Evolutionary conservation across 1,139 yeast species (phyloP), one percentile per base, ranked within the genome.

Genomic region (Yamadazyma dendronema): DNA sequence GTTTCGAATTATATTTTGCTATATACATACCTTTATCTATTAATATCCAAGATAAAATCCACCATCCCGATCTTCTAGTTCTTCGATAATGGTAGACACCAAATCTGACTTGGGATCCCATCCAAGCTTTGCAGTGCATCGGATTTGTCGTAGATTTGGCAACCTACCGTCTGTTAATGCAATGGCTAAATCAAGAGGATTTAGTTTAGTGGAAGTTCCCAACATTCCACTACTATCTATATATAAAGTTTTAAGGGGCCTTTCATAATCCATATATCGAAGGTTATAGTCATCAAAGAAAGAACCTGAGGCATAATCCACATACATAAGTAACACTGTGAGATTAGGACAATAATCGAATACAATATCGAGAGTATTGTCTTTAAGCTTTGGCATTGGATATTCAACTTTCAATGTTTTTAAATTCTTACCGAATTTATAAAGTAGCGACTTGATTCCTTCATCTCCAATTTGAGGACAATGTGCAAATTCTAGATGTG

Each of bases 201-300:
- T 88, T 22, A 92, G 64, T 53, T 87, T 86, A 17, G 82, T 77
- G 5, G 88, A 75, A 35, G 92, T 87, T 1, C 97, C 97, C 45
- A 90, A 67, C 64, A 85, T 79, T 1, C 97, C 97, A 47, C 95
- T 83, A 36, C 95, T 83, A 43, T 87, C 94, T 31, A 92, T 72
- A 52, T 79, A 77, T 30, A 92, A 59, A 2, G 79, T 72, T 40
- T 67, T 70, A 43, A 92, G 63, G 0, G 95, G 94, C 35, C 87
- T 73, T 8, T 63, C 56, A 27, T 52, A 48, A 4, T 49, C 55
- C 15, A 69, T 39, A 27, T 48, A 52, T 2, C 74, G 72, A 21
- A 83, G 64, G 43, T 72, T 62, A 21, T 77, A 78, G 30, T 82
- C 89, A 39, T 75, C 76, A 50, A 84, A 84, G 33, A 81, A 62